Conservation (phyloP, 306 rosid genomes). For the Prunus davidiana region DNA sequence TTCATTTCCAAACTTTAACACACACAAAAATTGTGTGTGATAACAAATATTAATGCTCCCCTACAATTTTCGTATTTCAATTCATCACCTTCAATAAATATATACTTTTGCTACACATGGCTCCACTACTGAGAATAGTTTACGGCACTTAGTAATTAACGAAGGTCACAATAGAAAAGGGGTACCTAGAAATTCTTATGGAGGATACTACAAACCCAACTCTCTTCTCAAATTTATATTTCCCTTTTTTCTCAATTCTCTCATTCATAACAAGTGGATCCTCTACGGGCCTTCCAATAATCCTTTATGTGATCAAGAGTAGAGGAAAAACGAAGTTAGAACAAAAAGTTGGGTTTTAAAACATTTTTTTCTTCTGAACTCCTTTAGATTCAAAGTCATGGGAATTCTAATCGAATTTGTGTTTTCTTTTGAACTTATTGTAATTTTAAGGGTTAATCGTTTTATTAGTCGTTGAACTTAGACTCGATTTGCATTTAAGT, state of each 20-base stretch:
- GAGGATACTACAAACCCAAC: not conserved
- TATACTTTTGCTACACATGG: not conserved
- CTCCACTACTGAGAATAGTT: slow-evolving; percentile 14
- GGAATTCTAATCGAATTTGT: not conserved
- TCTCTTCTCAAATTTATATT: not conserved
- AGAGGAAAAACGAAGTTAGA: not conserved
- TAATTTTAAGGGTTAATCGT: too few relatives aligned
- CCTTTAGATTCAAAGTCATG: too few relatives aligned
- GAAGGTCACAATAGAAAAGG: not conserved
- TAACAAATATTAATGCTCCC: not conserved
- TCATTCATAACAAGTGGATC: not conserved
- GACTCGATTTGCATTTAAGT: too few relatives aligned
- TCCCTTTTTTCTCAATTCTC: not conserved
- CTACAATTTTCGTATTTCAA: not conserved
- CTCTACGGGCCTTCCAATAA: not conserved
- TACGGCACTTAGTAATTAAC: not conserved
- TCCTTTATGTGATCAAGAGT: not conserved
- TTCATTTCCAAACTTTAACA: too few relatives aligned
- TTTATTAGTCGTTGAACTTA: too few relatives aligned
- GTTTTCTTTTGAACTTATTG: not conserved
- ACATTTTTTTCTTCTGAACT: not conserved
- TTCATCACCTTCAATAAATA: slow-evolving; percentile 2
- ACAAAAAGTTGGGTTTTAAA: not conserved
- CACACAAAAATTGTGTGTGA: too few relatives aligned
- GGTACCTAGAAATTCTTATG: not conserved